Evolutionary conservation across 169 alveolate species (phyloP).

Genomic region (Plasmodium fragile): DNA sequence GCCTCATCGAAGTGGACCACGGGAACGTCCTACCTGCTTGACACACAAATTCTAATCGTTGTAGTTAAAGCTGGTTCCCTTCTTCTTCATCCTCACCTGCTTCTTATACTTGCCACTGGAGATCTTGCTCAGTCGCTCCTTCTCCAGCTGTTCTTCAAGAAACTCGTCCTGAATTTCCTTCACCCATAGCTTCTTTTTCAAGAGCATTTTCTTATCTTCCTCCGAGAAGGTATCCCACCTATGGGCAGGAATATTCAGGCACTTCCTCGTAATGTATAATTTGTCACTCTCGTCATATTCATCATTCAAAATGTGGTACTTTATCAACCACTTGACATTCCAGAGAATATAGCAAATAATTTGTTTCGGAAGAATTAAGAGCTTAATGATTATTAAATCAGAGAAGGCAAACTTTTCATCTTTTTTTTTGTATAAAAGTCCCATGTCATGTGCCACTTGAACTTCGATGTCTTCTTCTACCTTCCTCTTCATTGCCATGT

Average conservation of each 20-base stretch:
- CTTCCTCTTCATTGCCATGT: slow-evolving; percentile 13
- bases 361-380: slow-evolving; percentile 18
- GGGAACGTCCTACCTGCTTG: not conserved
- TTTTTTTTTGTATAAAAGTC: not conserved
- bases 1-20: not conserved
- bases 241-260: slow-evolving; percentile 13
- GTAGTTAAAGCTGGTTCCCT: slow-evolving; percentile 55
- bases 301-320: slow-evolving; percentile 45
- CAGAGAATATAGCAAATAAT: slow-evolving; percentile 15
- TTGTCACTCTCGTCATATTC: slow-evolving; percentile 64
- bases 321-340: slow-evolving; percentile 53
- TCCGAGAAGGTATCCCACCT: slow-evolving; percentile 31
- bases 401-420: not conserved
- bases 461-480: slow-evolving; percentile 39
- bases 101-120: slow-evolving; percentile 70
- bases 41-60: slow-evolving; percentile 12
- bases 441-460: slow-evolving; percentile 44
- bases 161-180: slow-evolving; percentile 43
- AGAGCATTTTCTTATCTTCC: slow-evolving; percentile 23
- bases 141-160: slow-evolving; percentile 29
- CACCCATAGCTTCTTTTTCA: slow-evolving; percentile 60
- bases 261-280: slow-evolving; percentile 58
- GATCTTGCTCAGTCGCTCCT: slow-evolving; percentile 38
- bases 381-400: slow-evolving; percentile 19
- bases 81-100: slow-evolving; percentile 61